Conservation (phyloP, 192 early-diverging fungal species). For the Cetraspora pellucida region DNA sequence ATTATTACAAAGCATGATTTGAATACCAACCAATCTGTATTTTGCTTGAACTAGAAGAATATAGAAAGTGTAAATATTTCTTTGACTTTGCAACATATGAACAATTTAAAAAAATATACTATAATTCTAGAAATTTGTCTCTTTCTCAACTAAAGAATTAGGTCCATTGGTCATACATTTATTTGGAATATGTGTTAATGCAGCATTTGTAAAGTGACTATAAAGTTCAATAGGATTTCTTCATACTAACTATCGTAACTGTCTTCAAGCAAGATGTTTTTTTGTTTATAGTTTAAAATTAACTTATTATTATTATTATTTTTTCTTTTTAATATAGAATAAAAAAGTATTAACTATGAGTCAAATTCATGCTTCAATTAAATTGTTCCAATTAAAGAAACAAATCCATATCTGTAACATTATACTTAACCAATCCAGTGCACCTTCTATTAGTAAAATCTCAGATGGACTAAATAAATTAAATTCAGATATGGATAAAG, state of each 20-base stretch:
- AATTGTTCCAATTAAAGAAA: too few species aligned
- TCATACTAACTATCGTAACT: not conserved
- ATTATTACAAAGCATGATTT: conserved; percentile 20
- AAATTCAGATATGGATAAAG: too few species aligned
- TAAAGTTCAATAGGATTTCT: conserved; percentile 1
- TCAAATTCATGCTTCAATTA: too few species aligned
- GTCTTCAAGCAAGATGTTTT: not conserved
- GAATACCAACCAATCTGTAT: not conserved
- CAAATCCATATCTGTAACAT: too few species aligned
- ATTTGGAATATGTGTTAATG: conserved; percentile 31
- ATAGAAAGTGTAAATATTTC: not conserved
- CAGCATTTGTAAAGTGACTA: conserved; percentile 16
- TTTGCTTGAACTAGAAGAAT: not conserved
- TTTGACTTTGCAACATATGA: conserved; percentile 12
- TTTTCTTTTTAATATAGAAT: not conserved
- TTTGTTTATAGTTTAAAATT: not conserved
- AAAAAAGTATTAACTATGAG: too few species aligned
- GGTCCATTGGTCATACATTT: not conserved
- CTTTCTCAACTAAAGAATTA: not conserved
- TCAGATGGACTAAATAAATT: too few species aligned
- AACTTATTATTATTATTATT: not conserved
- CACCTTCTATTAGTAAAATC: too few species aligned
- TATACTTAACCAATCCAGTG: too few species aligned
- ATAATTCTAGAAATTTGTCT: not conserved
- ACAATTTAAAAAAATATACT: conserved; percentile 11